Percentiles rank a stretch among this genome's conserved stretches.
Conservation (phyloP, 2,329 filamentous ascomycete genomes). For the Colletotrichum sp. region DNA sequence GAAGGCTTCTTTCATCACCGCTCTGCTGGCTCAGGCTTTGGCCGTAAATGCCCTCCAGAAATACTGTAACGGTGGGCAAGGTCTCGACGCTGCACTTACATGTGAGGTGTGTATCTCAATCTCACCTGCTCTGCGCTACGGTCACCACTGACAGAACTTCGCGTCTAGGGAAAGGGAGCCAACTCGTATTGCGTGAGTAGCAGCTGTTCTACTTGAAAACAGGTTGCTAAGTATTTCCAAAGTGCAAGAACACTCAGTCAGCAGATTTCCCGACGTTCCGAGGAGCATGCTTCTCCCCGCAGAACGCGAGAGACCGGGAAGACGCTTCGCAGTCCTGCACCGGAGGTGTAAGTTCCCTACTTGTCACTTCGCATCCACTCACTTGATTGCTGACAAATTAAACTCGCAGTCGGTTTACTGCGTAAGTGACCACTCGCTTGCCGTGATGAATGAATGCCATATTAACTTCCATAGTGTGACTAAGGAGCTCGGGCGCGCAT, state of each 20-base stretch:
- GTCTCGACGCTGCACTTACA: background rate
- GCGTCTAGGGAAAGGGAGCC: background rate
- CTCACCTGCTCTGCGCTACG: background rate
- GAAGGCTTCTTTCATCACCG: slow-evolving; percentile 23
- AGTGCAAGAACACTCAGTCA: background rate
- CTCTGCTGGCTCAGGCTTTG: background rate
- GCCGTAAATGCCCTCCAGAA: background rate
- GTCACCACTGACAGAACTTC: background rate
- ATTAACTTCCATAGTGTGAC: background rate
- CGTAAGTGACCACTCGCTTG: background rate
- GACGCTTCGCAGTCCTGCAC: background rate
- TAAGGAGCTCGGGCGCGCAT: background rate
- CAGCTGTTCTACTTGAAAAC: background rate
- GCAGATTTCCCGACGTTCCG: background rate
- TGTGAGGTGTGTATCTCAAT: background rate
- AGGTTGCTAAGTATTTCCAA: background rate
- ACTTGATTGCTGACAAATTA: background rate
- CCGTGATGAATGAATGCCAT: background rate
- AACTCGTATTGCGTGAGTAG: background rate
- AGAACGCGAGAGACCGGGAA: rapidly evolving
- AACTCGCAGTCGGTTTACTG: background rate
- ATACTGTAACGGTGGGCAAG: background rate
- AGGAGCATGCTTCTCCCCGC: background rate
- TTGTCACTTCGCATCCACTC: rapidly evolving
- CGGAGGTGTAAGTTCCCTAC: background rate